Percentiles rank a stretch among this genome's conserved stretches.
Conservation (phyloP, 2,329 filamentous ascomycete genomes). For the Calonectria pauciramosa region DNA sequence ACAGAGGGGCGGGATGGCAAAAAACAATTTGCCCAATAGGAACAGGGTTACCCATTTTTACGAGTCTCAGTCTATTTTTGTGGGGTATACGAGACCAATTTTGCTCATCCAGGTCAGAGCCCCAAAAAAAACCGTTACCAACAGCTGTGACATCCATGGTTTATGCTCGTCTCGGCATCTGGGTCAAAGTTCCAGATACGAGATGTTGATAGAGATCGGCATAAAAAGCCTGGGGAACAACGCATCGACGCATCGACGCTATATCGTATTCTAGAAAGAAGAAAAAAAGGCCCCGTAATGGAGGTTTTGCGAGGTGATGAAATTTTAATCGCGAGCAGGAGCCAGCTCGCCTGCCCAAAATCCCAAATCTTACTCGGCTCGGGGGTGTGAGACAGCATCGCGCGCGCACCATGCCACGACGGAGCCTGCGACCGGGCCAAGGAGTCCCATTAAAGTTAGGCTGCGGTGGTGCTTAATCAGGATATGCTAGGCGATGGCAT, state of each 20-base stretch:
- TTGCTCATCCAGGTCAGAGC: background rate
- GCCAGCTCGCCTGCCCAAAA: background rate
- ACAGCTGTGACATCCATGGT: background rate
- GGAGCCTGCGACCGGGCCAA: constrained; percentile 7
- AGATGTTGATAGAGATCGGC: constrained; percentile 3
- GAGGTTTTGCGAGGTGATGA: background rate
- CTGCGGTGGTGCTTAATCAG: background rate
- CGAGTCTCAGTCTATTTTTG: background rate
- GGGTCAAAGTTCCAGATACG: background rate
- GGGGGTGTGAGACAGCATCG: background rate
- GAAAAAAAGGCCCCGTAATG: background rate
- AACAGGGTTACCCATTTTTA: background rate
- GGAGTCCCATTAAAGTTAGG: constrained; percentile 21
- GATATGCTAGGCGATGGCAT: background rate
- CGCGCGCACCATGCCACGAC: background rate
- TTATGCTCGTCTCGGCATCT: constrained; percentile 8
- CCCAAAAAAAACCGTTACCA: constrained; percentile 1
- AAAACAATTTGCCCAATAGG: background rate
- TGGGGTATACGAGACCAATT: background rate
- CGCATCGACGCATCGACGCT: background rate
- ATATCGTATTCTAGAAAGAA: background rate
- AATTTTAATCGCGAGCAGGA: background rate
- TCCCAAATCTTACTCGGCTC: background rate
- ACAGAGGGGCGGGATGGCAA: background rate
- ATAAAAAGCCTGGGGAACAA: background rate